Evolutionary conservation across 208 protist species (phyloP).

Genomic region (Crithidia bombi): DNA sequence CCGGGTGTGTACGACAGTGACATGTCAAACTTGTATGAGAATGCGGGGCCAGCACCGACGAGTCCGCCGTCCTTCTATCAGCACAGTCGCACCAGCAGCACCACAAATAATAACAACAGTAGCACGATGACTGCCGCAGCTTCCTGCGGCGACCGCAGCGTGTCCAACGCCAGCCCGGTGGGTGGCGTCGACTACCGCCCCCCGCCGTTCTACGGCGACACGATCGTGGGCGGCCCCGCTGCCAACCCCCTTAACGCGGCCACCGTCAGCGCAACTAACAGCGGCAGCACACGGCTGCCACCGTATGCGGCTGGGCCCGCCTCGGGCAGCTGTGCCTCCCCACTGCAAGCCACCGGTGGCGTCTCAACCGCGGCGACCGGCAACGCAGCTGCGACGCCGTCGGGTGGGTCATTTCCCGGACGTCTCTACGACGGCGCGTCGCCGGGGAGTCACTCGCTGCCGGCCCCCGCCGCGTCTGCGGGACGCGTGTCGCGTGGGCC

Average conservation of each 20-base stretch:
- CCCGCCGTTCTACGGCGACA: constrained; percentile 18
- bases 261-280: neutral
- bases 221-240: neutral
- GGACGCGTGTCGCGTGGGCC: neutral
- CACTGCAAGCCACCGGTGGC: neutral
- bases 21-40: neutral
- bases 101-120: neutral
- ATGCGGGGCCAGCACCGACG: neutral
- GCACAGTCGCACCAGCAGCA: constrained; percentile 21
- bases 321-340: neutral
- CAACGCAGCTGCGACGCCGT: neutral
- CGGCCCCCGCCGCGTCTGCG: neutral
- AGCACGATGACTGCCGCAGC: too few species aligned
- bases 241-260: neutral
- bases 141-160: neutral
- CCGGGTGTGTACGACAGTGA: constrained; percentile 7
- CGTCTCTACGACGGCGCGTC: constrained; percentile 1
- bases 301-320: neutral
- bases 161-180: neutral
- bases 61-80: constrained; percentile 17
- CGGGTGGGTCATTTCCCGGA: neutral
- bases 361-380: neutral
- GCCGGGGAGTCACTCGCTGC: neutral
- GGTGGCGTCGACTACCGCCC: constrained; percentile 13
- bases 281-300: constrained; percentile 4